Evolutionary conservation across 78 protist genomes (phyloP), one percentile per base, ranked within the genome.

Genomic region (Creolimax fragrantissima): DNA sequence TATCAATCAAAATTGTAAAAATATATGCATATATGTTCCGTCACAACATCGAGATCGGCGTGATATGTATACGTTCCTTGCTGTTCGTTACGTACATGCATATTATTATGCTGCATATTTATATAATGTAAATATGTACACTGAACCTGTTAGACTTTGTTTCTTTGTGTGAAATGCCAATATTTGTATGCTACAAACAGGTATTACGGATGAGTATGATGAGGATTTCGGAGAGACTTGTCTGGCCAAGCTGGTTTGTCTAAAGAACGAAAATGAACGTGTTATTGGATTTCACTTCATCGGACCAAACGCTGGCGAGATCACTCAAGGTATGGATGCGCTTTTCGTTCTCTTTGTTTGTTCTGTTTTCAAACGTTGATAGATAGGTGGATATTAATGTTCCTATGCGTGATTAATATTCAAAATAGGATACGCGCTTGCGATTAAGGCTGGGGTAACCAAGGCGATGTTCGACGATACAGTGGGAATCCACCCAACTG

Each of bases 401-500:
- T n/a, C n/a, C n/a, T n/a, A n/a, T 32, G 36, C 43, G n/a, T 90
- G 32, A 17, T 85, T 24, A 41, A 17, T 90, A 45, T 32, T 85
- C 41, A 37, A 17, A 44, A 41, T 32, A 58, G 74, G 45, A n/a
- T 85, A 58, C 81, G 95, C 81, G 0, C 4, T 91, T 7, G 94
- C 94, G 3, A 32, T 93, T 45, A 74, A 84, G 81, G 36, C 85
- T 43, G 96, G 96, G 41, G 96, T 92, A 44, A 96, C 96, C 35
- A 95, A 96, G 94, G 89, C 41, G 3, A 67, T 95, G 81, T 90
- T 98, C 24, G 98, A 97, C 92, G 3, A 11, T 41, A 81, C 92
- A n/a, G 96, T 98, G 47, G 99, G 99, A 42, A 97, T 98, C 92
- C 99, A 98, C 45, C 99, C 99, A 17, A 96, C 98, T 3, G 17